Conservation (phyloP, 2,329 filamentous ascomycete species). For the Metarhizium anisopliae region DNA sequence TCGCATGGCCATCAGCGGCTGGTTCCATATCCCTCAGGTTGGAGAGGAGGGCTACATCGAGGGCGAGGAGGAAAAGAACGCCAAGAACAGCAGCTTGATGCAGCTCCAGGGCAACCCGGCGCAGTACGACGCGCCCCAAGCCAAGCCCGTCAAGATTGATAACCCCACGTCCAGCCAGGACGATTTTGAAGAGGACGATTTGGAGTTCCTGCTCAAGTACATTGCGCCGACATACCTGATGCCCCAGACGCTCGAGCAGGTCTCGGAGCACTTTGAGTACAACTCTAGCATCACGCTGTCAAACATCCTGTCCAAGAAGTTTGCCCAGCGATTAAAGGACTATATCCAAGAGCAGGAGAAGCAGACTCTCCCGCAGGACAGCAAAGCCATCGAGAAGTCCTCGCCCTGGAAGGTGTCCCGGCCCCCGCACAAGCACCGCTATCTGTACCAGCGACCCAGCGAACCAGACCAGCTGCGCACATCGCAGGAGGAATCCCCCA, state of each 20-base stretch:
- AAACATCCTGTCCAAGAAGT: conserved; percentile 69
- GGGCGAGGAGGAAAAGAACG: conserved; percentile 80
- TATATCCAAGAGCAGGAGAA: conserved; percentile 62
- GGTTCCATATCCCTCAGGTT: conserved; percentile 95
- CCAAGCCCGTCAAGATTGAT: conserved; percentile 42
- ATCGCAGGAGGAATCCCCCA: conserved; percentile 41
- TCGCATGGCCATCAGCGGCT: conserved; percentile 96
- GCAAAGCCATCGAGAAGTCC: conserved; percentile 47
- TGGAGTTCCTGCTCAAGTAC: conserved; percentile 86
- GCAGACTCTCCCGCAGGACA: conserved; percentile 33
- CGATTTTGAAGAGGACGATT: conserved; percentile 64
- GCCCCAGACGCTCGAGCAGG: conserved; percentile 78
- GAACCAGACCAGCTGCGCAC: conserved; percentile 26
- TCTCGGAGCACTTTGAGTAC: conserved; percentile 71
- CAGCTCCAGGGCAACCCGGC: conserved; percentile 89
- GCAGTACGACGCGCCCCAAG: conserved; percentile 73
- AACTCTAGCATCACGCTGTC: conserved; percentile 78
- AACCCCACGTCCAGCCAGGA: conserved; percentile 36
- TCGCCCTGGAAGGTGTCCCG: conserved; percentile 66
- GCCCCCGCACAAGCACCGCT: conserved; percentile 93
- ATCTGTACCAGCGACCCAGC: conserved; percentile 63
- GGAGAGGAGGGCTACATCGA: conserved; percentile 87
- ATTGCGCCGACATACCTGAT: conserved; percentile 85
- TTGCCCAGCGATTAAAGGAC: conserved; percentile 59
- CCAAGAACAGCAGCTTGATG: conserved; percentile 81